A percentile compares a stretch with the other conserved stretches of the same genome.
Conservation (phyloP, 345 rosid species). For the Euphorbia lathyris region DNA sequence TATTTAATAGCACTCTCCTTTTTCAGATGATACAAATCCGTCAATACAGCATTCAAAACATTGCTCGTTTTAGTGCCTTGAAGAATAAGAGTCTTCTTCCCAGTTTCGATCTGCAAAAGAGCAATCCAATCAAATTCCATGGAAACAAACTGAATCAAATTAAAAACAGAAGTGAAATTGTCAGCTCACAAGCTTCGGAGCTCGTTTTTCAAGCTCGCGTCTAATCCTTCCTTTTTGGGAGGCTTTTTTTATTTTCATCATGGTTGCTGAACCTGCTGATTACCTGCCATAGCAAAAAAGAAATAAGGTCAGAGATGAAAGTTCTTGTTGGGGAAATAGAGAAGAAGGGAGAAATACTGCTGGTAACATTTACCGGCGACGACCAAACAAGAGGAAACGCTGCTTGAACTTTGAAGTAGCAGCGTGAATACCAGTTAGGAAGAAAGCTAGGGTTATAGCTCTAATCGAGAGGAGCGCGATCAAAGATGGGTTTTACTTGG, state of each 20-base stretch:
- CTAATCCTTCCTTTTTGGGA: slow-evolving; percentile 47
- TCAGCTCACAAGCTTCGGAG: slow-evolving; percentile 68
- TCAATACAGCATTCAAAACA: slow-evolving; percentile 57
- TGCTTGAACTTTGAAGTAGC: neutral
- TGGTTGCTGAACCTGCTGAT: slow-evolving; percentile 22
- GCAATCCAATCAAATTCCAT: neutral
- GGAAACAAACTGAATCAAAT: slow-evolving; percentile 16
- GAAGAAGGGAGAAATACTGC: neutral
- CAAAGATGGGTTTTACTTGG: too few species aligned
- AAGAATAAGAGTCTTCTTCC: slow-evolving; percentile 89
- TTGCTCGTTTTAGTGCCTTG: slow-evolving; percentile 87
- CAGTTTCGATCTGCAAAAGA: slow-evolving; percentile 65
- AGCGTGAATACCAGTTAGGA: neutral
- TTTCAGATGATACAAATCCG: slow-evolving; percentile 71
- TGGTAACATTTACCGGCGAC: neutral
- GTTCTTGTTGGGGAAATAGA: neutral
- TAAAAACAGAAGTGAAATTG: neutral
- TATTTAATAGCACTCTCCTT: slow-evolving; percentile 65
- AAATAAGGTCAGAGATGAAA: too few species aligned
- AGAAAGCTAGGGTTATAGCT: slow-evolving; percentile 14
- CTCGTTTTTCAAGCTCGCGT: slow-evolving; percentile 73
- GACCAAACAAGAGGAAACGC: neutral
- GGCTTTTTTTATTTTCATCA: slow-evolving; percentile 57
- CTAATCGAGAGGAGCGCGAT: neutral
- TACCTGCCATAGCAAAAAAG: neutral